These are phyloP conservation scores for Paraconiothyrium brasiliense DNA, from an alignment of 2,329 filamentous ascomycete genomes.

Conservation along the genomic window DNA sequence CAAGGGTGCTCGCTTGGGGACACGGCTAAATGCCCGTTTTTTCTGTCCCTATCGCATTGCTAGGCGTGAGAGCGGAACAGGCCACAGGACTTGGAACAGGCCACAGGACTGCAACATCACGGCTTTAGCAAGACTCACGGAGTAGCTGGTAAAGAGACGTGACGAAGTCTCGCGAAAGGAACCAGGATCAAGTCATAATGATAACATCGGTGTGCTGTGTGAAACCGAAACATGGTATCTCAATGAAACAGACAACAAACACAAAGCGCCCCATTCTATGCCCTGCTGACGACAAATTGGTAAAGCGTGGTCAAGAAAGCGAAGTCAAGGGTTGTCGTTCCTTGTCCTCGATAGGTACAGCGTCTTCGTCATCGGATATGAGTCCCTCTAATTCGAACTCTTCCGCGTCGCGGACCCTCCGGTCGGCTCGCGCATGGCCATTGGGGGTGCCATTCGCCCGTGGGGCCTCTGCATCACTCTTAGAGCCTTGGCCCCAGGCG, in stretches of 20 bases:
- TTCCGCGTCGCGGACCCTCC: conserved; percentile 78
- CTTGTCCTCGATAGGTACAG: conserved; percentile 38
- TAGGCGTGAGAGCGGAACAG: too few relatives aligned
- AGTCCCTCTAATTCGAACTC: conserved; percentile 94
- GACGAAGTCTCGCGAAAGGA: too few relatives aligned
- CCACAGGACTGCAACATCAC: too few relatives aligned
- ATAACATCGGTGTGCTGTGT: neutral
- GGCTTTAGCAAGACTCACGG: too few relatives aligned
- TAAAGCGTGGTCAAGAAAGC: conserved; percentile 21
- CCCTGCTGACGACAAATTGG: neutral
- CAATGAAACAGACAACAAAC: too few relatives aligned
- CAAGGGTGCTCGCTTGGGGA: neutral
- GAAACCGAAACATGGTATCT: too few relatives aligned
- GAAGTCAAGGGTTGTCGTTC: conserved; percentile 31
- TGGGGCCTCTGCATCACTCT: conserved; percentile 47
- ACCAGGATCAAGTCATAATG: neutral
- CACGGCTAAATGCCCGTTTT: too few relatives aligned
- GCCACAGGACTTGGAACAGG: too few relatives aligned
- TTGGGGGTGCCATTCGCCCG: conserved; percentile 41
- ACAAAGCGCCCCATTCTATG: neutral
- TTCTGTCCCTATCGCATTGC: too few relatives aligned
- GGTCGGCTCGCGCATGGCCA: conserved; percentile 60
- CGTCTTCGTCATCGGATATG: conserved; percentile 85
- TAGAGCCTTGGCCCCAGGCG: conserved; percentile 55
- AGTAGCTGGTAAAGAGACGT: too few relatives aligned